Percentiles rank a stretch among this genome's conserved stretches.
These are phyloP conservation scores for Claviceps sp. DNA, from an alignment of 2,329 filamentous ascomycete species.

Conservation along the genomic window DNA sequence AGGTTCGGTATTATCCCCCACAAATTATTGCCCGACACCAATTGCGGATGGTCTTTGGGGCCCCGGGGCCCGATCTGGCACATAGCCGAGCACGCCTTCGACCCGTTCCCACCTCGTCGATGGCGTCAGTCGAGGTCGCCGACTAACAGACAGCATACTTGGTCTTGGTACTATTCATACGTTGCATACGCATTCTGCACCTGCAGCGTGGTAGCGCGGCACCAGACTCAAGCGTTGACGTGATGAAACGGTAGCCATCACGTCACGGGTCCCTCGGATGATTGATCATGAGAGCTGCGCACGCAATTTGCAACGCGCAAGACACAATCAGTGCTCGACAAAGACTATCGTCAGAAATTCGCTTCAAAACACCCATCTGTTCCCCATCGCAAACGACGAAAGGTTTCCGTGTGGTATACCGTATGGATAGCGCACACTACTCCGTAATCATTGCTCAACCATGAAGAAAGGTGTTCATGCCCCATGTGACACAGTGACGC, in stretches of 20 bases:
- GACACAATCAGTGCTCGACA: neutral
- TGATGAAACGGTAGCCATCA: constrained; percentile 9
- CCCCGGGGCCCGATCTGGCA: neutral
- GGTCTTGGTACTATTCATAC: too few species aligned
- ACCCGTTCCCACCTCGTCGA: neutral
- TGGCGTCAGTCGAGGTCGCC: neutral
- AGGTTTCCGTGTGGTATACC: too few species aligned
- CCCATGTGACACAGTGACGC: too few species aligned
- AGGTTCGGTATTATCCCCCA: neutral
- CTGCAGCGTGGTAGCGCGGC: neutral
- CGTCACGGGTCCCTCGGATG: constrained; percentile 5
- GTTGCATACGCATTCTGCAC: too few species aligned
- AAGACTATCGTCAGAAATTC: neutral
- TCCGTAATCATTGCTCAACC: too few species aligned
- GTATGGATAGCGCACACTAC: too few species aligned
- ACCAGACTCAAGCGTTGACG: constrained; percentile 4
- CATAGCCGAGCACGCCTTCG: neutral
- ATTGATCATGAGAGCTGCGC: neutral
- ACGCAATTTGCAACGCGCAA: constrained; percentile 4
- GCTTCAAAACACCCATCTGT: too few species aligned
- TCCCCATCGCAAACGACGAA: too few species aligned
- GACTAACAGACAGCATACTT: neutral
- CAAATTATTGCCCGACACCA: constrained; percentile 1
- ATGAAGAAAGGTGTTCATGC: too few species aligned
- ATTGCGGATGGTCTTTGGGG: neutral